Evolutionary conservation across 306 rosid genomes (phyloP).

Genomic region (Acacia acuminata): DNA sequence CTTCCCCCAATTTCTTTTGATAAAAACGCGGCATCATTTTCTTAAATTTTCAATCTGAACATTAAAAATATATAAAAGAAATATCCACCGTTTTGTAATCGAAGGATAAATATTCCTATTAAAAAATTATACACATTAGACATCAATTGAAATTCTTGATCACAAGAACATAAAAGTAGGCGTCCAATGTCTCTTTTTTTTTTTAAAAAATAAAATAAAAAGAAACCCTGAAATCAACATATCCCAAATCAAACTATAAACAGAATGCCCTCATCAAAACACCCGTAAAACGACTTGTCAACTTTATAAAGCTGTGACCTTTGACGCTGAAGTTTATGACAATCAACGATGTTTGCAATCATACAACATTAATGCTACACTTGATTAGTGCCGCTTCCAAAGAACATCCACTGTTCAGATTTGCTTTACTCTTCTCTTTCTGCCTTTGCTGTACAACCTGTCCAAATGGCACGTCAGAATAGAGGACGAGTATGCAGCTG

Average conservation of each 20-base stretch:
- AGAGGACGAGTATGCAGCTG: not conserved
- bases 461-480: conserved; percentile 31
- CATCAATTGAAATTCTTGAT: not conserved
- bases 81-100: not conserved
- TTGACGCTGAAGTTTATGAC: conserved; percentile 46
- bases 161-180: not conserved
- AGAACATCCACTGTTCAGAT: conserved; percentile 32
- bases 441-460: conserved; percentile 73
- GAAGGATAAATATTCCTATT: not conserved
- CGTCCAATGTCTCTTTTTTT: not conserved
- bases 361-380: conserved; percentile 56
- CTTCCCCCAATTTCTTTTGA: too few species aligned
- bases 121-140: not conserved
- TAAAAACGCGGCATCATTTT: too few species aligned
- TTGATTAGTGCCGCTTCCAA: conserved; percentile 17
- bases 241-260: conserved; percentile 36
- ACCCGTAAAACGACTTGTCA: conserved; percentile 31
- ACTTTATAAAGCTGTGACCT: conserved; percentile 43
- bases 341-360: conserved; percentile 44
- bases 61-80: not conserved
- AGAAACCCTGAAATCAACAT: conserved; percentile 36
- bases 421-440: conserved; percentile 39
- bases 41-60: not conserved
- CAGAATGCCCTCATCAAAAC: conserved; percentile 24
- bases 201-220: not conserved